phyloP scores from a whole-genome alignment of 768 basidiomycete genomes.

The Auricularia sp. region DNA sequence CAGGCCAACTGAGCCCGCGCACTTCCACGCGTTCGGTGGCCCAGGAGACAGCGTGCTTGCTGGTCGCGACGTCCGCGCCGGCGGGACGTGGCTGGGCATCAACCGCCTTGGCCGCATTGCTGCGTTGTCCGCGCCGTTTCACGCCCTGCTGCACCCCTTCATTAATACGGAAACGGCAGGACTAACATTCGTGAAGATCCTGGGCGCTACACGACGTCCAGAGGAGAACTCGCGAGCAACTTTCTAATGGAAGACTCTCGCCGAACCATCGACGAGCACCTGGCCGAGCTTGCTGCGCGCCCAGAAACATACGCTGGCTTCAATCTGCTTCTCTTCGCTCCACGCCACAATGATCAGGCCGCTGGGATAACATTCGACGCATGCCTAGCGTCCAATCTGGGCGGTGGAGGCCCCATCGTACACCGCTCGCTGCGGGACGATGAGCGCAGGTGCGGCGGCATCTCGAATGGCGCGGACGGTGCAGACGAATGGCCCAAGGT shows the following conservation, averaged over 20 bases:
- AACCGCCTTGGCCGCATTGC: conserved; percentile 56
- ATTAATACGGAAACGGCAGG: conserved; percentile 30
- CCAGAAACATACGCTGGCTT: conserved; percentile 62
- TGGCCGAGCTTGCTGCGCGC: conserved; percentile 35
- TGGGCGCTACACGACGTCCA: conserved; percentile 41
- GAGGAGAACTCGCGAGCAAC: conserved; percentile 57
- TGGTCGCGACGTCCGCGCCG: conserved; percentile 61
- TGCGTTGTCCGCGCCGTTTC: conserved; percentile 45
- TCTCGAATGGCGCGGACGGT: conserved; percentile 61
- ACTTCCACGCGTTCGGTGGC: conserved; percentile 56
- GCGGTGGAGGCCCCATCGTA: conserved; percentile 49
- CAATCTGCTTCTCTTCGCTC: conserved; percentile 62
- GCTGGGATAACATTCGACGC: conserved; percentile 34
- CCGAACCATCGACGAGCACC: conserved; percentile 35
- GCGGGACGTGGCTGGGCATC: conserved; percentile 79
- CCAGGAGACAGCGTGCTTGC: conserved; percentile 41
- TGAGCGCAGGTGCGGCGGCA: conserved; percentile 44
- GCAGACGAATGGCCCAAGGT: conserved; percentile 70
- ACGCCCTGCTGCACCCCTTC: conserved; percentile 3
- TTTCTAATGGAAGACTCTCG: conserved; percentile 40
- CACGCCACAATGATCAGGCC: conserved; percentile 15
- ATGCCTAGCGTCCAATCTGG: conserved; percentile 57
- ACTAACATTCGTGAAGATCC: conserved; percentile 78
- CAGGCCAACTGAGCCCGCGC: conserved; percentile 55
- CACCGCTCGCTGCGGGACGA: conserved; percentile 40